phyloP scores from a whole-genome alignment of 116 monocot species.

The Papilionanthe hybrid region DNA sequence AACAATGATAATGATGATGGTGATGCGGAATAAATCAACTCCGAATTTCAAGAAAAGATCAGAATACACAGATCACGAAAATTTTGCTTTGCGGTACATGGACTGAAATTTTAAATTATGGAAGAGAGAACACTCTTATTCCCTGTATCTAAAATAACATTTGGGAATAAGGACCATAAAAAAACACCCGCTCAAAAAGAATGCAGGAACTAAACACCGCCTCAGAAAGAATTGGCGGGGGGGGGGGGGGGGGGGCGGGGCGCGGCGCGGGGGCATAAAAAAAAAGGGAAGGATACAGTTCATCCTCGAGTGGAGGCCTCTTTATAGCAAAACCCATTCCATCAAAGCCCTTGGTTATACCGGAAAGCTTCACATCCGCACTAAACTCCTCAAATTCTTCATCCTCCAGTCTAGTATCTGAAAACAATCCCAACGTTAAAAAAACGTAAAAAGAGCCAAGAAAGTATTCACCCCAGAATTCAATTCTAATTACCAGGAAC shows the following conservation, averaged over 20 bases:
- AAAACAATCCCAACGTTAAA: neutral
- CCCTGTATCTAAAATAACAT: neutral
- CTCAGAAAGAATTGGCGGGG: neutral
- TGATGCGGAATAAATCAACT: neutral
- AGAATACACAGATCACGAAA: neutral
- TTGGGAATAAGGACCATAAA: neutral
- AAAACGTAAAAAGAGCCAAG: neutral
- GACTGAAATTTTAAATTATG: neutral
- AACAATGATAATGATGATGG: neutral
- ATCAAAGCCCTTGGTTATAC: constrained; percentile 5
- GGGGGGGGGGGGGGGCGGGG: too few relatives aligned
- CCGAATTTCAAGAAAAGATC: neutral
- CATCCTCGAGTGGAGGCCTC: constrained; percentile 31
- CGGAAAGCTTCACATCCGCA: constrained; percentile 1
- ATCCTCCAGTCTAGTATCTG: constrained; percentile 23
- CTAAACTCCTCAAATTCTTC: constrained; percentile 17
- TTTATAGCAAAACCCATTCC: neutral
- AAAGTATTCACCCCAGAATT: neutral
- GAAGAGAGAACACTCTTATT: neutral
- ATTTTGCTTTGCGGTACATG: neutral
- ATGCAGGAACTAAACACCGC: neutral
- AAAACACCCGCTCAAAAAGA: neutral
- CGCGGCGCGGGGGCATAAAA: neutral
- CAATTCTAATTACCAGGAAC: constrained; percentile 38
- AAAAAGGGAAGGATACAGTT: constrained; percentile 60